Percentiles rank a stretch among this genome's conserved stretches.
These are phyloP conservation scores for Emergomyces africanus DNA, from an alignment of 2,329 filamentous ascomycete genomes.

Conservation along the genomic window DNA sequence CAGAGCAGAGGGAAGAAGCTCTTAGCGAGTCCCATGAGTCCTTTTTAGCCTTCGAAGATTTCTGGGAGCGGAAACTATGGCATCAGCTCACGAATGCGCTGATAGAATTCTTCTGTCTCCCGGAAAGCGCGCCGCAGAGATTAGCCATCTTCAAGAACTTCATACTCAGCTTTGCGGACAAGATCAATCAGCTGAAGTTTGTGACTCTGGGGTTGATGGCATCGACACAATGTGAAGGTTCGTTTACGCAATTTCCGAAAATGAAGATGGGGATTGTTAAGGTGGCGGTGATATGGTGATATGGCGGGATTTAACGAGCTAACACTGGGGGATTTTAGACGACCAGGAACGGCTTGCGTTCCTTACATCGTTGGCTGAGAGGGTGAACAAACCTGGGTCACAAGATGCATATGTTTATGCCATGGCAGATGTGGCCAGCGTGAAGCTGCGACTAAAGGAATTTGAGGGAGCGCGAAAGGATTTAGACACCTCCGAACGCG, in stretches of 20 bases:
- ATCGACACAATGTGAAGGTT: constrained; percentile 56
- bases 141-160: constrained; percentile 89
- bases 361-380: constrained; percentile 67
- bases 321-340: constrained; percentile 4
- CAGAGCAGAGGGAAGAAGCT: constrained; percentile 75
- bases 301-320: not conserved
- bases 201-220: constrained; percentile 82
- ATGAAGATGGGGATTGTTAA: constrained; percentile 1
- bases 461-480: constrained; percentile 74
- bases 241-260: not conserved
- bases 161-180: constrained; percentile 90
- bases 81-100: constrained; percentile 91
- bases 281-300: no score
- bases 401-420: constrained; percentile 96
- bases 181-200: constrained; percentile 98
- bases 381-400: constrained; percentile 82
- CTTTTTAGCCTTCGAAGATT: constrained; percentile 87
- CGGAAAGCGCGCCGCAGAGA: constrained; percentile 69
- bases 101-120: constrained; percentile 73
- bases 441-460: constrained; percentile 69
- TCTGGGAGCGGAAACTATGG: constrained; percentile 98
- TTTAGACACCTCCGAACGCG: constrained; percentile 73
- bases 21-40: constrained; percentile 77
- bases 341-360: constrained; percentile 77
- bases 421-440: constrained; percentile 74